A percentile compares a stretch with the other conserved stretches of the same genome.
These are phyloP conservation scores for Picea engelmannii DNA, from an alignment of 83 land plant species.

Conservation along the genomic window DNA sequence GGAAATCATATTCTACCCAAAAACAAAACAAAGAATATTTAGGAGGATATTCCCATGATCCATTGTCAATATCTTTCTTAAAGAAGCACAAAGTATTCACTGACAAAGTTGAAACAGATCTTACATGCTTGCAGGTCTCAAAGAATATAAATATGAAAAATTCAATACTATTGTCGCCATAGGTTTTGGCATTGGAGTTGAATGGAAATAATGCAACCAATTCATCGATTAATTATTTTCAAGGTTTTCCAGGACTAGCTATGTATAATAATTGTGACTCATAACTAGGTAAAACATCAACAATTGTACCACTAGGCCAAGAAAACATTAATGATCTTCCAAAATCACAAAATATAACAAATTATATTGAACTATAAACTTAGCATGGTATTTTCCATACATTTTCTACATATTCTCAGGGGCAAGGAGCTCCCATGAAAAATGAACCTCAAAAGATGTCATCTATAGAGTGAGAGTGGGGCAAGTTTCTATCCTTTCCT, in stretches of 20 bases:
- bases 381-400: background rate
- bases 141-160: too few species aligned
- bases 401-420: background rate
- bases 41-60: too few species aligned
- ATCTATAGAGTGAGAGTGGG: slow-evolving; percentile 9
- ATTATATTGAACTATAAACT: background rate
- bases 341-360: background rate
- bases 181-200: background rate
- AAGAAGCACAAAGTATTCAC: too few species aligned
- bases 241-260: background rate
- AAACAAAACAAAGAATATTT: too few species aligned
- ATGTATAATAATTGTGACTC: background rate
- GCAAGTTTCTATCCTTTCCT: slow-evolving; percentile 5
- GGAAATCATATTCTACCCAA: too few species aligned
- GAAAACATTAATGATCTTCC: background rate
- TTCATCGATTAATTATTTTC: slow-evolving; percentile 3
- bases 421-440: background rate
- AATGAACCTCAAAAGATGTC: background rate
- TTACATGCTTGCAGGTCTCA: too few species aligned
- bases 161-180: too few species aligned
- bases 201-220: background rate
- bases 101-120: too few species aligned
- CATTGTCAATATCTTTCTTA: too few species aligned
- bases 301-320: too few species aligned
- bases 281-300: background rate